Percentiles rank a stretch among this genome's conserved stretches.
These are phyloP conservation scores for Microascus cirrosus DNA, from an alignment of 2,329 filamentous ascomycete species.

Conservation along the genomic window DNA sequence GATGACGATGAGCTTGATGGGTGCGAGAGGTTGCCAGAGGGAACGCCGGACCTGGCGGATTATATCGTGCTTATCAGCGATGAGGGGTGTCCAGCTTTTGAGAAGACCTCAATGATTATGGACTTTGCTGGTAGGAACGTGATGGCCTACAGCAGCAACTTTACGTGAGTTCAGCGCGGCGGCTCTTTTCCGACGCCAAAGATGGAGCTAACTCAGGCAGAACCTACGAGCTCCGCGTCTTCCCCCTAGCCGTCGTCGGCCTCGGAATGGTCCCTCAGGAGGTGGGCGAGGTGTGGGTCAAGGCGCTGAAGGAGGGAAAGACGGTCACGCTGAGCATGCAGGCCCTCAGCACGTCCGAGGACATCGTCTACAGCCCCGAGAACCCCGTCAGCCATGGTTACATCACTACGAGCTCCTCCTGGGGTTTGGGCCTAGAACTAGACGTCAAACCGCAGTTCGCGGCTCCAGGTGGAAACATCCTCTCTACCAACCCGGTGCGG, in stretches of 20 bases:
- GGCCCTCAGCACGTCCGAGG: slow-evolving; percentile 4
- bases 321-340: slow-evolving; percentile 25
- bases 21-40: slow-evolving; percentile 38
- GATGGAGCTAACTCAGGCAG: background rate
- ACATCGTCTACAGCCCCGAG: slow-evolving; percentile 1
- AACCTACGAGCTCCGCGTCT: slow-evolving; percentile 1
- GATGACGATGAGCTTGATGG: slow-evolving; percentile 38
- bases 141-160: slow-evolving; percentile 46
- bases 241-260: slow-evolving; percentile 11
- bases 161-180: background rate
- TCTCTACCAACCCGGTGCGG: slow-evolving; percentile 41
- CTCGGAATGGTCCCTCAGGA: slow-evolving; percentile 28
- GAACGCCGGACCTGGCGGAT: slow-evolving; percentile 44
- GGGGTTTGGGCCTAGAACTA: slow-evolving; percentile 51
- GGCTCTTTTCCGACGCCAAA: background rate
- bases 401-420: slow-evolving; percentile 40
- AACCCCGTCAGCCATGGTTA: slow-evolving; percentile 13
- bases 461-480: slow-evolving; percentile 43
- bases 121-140: slow-evolving; percentile 47
- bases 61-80: slow-evolving; percentile 49
- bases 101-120: slow-evolving; percentile 41
- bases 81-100: slow-evolving; percentile 42
- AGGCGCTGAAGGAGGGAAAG: slow-evolving; percentile 27
- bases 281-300: slow-evolving; percentile 31
- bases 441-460: slow-evolving; percentile 44